phyloP scores from a whole-genome alignment of 495 filamentous ascomycete genomes.

The Friedmanniomyces endolithicus region DNA sequence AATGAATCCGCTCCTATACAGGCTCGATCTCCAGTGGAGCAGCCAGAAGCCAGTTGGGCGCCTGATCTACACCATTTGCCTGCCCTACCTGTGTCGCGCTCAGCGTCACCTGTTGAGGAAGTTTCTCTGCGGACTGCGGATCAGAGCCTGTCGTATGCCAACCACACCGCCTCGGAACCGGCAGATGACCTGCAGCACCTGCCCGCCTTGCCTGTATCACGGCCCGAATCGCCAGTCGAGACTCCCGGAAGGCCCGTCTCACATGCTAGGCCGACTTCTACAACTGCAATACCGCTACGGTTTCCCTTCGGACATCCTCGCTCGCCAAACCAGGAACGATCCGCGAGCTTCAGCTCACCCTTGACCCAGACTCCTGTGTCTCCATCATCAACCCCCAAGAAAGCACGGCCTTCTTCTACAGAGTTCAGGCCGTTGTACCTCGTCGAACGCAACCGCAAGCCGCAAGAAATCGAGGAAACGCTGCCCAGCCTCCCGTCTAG shows the following conservation, averaged over 20 bases:
- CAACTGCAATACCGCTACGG: slow-evolving; percentile 27
- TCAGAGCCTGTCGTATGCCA: not conserved
- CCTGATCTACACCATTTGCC: slow-evolving; percentile 6
- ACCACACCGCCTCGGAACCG: not conserved
- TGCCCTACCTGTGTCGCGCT: slow-evolving; percentile 5
- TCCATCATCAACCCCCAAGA: slow-evolving; percentile 22
- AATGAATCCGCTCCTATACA: no score
- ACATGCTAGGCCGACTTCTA: slow-evolving; percentile 18
- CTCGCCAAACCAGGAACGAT: slow-evolving; percentile 3
- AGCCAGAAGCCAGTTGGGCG: not conserved
- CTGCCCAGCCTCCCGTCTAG: slow-evolving; percentile 28
- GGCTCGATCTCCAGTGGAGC: not conserved
- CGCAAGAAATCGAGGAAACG: slow-evolving; percentile 28
- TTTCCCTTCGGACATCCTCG: slow-evolving; percentile 19
- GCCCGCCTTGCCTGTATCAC: slow-evolving; percentile 5
- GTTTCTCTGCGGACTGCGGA: not conserved
- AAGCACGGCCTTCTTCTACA: slow-evolving; percentile 20
- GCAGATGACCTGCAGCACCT: slow-evolving; percentile 5
- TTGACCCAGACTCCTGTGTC: slow-evolving; percentile 17
- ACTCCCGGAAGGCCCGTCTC: slow-evolving; percentile 6
- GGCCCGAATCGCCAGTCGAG: slow-evolving; percentile 9
- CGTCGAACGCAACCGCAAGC: slow-evolving; percentile 31
- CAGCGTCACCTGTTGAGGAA: slow-evolving; percentile 4
- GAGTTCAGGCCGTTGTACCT: slow-evolving; percentile 34
- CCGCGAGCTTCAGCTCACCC: slow-evolving; percentile 12